Evolutionary conservation across 2,329 filamentous ascomycete genomes (phyloP).

Genomic region (Didymella pomorum): DNA sequence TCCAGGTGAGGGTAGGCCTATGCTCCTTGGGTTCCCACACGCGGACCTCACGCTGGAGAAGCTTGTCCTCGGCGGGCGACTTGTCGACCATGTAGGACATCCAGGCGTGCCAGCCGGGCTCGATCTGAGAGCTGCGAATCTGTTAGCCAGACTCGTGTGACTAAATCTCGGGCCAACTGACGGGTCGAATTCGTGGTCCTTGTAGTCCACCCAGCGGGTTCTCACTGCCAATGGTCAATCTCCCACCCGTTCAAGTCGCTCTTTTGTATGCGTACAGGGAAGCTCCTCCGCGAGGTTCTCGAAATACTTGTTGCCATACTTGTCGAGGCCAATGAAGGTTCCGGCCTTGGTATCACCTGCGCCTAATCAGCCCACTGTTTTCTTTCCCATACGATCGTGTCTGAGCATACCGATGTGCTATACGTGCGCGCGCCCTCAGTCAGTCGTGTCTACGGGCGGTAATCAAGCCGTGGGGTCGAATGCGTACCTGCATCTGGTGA

Average conservation of each 20-base stretch:
- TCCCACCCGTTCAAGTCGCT: neutral
- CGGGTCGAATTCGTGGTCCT: conserved; percentile 82
- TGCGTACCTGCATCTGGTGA: conserved; percentile 88
- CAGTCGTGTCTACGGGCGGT: conserved; percentile 32
- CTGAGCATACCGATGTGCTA: conserved; percentile 51
- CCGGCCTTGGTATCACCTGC: conserved; percentile 96
- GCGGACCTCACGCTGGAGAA: conserved; percentile 72
- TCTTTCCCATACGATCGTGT: neutral
- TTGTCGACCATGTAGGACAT: conserved; percentile 93
- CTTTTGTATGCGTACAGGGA: conserved; percentile 69
- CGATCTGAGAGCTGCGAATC: conserved; percentile 73
- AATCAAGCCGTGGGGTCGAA: conserved; percentile 34
- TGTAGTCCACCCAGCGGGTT: conserved; percentile 98
- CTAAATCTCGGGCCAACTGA: conserved; percentile 53
- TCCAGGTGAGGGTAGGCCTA: conserved; percentile 77
- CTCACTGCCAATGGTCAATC: conserved; percentile 67
- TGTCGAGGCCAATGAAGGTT: conserved; percentile 81
- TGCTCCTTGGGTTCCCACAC: conserved; percentile 79
- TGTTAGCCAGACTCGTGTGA: conserved; percentile 46
- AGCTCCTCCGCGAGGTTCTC: conserved; percentile 92
- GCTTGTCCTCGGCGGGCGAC: conserved; percentile 77
- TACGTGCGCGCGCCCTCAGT: conserved; percentile 31
- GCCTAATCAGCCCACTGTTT: conserved; percentile 37
- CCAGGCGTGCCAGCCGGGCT: conserved; percentile 98
- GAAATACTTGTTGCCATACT: conserved; percentile 96